phyloP scores from a whole-genome alignment of 176 grass and related monocot genomes.

The Aegilops longissima region DNA sequence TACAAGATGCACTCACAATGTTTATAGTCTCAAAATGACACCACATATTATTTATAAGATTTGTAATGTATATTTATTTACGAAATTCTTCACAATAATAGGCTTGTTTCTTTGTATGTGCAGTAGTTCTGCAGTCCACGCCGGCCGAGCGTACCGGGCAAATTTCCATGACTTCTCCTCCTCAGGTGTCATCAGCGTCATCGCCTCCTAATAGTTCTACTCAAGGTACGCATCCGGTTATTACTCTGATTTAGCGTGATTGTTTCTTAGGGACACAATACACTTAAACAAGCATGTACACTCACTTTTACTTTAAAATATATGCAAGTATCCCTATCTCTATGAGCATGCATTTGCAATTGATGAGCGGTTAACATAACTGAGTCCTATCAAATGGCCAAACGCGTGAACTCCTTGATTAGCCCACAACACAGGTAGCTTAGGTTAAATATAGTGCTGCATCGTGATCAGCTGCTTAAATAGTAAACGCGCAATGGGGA shows the following conservation, averaged over 20 bases:
- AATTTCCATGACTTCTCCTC: not conserved
- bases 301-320: too few relatives aligned
- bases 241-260: not conserved
- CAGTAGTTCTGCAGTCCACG: conserved; percentile 19
- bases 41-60: too few relatives aligned
- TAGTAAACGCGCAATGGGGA: not conserved
- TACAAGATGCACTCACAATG: too few relatives aligned
- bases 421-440: not conserved
- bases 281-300: too few relatives aligned
- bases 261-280: too few relatives aligned
- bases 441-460: not conserved
- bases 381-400: not conserved
- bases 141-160: not conserved
- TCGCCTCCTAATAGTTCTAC: not conserved
- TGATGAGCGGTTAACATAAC: too few relatives aligned
- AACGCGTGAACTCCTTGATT: not conserved
- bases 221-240: not conserved
- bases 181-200: not conserved
- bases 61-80: too few relatives aligned
- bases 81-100: too few relatives aligned
- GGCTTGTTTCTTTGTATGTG: not conserved
- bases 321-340: too few relatives aligned
- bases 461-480: not conserved
- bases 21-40: not conserved
- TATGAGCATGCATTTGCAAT: too few relatives aligned